Evolutionary conservation across 768 basidiomycete genomes (phyloP), one percentile per base, ranked within the genome.

Genomic region (Pleurotus giganteus): DNA sequence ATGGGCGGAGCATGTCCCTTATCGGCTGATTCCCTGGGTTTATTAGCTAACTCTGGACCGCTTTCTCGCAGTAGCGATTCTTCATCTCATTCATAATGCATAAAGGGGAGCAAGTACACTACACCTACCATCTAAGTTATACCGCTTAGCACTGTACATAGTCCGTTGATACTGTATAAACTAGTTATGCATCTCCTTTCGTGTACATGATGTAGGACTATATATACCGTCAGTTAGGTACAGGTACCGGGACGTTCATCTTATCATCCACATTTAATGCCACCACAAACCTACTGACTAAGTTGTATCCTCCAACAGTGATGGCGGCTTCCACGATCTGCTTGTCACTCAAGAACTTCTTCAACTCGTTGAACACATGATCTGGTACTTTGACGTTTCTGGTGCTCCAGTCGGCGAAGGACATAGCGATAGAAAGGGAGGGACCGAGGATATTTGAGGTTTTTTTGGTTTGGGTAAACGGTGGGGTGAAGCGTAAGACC

Each of bases 1-100:
- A 1, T 84, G 79, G 78, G 74, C 74, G 5, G 56, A 56, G 42
- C 65, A 57, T 34, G 82, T 83, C 9, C 77, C 71, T 7, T 81
- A 76, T 53, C 79, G 63, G 52, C 65, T 84, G 27, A 59, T 83
- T 44, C 82, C 82, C 19, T 70, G 75, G 27, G 34, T 83, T 12
- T 76, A 75, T 61, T 82, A 59, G 67, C 50, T 19, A 12, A 2
- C 27, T 19, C 17, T 13, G 21, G 27, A 9, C 8, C 44, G 44
- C 24, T 17, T n/a, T n/a, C n/a, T n/a, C n/a, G n/a, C n/a, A n/a
- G n/a, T n/a, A n/a, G n/a, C n/a, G n/a, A n/a, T n/a, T n/a, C n/a
- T n/a, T n/a, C n/a, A n/a, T n/a, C n/a, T n/a, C n/a, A n/a, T n/a
- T n/a, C n/a, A n/a, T n/a, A n/a, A n/a, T n/a, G n/a, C n/a, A n/a